Percentiles rank a stretch among this genome's conserved stretches.
These are phyloP conservation scores for Xylaria sp. DNA, from an alignment of 2,329 filamentous ascomycete genomes.

Conservation along the genomic window DNA sequence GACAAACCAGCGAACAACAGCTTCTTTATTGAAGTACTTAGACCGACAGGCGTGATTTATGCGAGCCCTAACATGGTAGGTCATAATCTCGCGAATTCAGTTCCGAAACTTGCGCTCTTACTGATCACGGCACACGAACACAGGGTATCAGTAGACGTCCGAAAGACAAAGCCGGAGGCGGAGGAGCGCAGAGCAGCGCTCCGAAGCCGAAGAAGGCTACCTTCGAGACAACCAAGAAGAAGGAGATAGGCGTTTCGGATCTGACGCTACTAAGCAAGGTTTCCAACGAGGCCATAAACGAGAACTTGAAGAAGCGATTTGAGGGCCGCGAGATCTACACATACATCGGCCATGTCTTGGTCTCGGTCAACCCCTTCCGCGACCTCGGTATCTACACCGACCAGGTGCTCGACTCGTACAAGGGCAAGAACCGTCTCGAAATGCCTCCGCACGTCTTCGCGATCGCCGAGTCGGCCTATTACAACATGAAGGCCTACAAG, in stretches of 20 bases:
- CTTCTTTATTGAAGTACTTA: slow-evolving; percentile 16
- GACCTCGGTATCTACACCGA: slow-evolving; percentile 99
- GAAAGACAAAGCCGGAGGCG: slow-evolving; percentile 60
- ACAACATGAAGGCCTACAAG: slow-evolving; percentile 99
- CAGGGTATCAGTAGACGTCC: slow-evolving; percentile 63
- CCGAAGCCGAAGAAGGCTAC: slow-evolving; percentile 92
- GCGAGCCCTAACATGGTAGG: slow-evolving; percentile 49
- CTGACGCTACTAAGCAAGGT: slow-evolving; percentile 98
- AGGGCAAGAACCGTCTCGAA: slow-evolving; percentile 96
- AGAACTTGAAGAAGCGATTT: slow-evolving; percentile 98
- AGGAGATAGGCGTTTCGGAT: slow-evolving; percentile 98
- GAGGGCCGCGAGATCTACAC: slow-evolving; percentile 99
- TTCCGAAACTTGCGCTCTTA: slow-evolving; percentile 16
- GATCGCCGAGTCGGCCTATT: slow-evolving; percentile 95
- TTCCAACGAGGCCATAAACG: slow-evolving; percentile 98
- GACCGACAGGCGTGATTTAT: slow-evolving; percentile 43
- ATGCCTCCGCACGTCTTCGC: slow-evolving; percentile 96
- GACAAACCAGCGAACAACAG: not conserved
- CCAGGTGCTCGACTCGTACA: slow-evolving; percentile 90
- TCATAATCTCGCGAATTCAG: not conserved
- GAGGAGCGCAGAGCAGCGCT: slow-evolving; percentile 52
- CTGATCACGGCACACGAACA: slow-evolving; percentile 35
- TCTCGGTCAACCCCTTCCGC: slow-evolving; percentile 97
- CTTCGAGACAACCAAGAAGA: slow-evolving; percentile 97
- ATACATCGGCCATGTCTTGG: slow-evolving; percentile 99